Conservation (phyloP, 148 eudicot genomes). For the Cornus controversa region DNA sequence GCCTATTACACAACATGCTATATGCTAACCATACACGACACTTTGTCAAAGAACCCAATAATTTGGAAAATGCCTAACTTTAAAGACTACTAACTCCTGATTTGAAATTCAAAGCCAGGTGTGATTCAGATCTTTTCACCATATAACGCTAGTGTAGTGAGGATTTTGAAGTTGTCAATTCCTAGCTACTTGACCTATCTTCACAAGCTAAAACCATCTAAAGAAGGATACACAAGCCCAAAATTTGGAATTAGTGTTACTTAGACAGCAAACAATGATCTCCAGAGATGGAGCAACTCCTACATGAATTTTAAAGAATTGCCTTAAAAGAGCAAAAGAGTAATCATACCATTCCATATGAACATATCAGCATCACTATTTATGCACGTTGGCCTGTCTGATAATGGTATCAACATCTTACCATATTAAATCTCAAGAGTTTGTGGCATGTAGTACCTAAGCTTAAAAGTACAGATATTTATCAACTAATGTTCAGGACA, state of each 20-base stretch:
- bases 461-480: no score
- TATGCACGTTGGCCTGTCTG: neutral
- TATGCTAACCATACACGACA: neutral
- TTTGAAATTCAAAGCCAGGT: neutral
- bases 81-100: neutral
- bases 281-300: neutral
- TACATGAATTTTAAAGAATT: neutral
- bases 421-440: neutral
- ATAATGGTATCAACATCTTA: neutral
- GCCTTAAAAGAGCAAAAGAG: neutral
- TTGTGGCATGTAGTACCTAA: neutral
- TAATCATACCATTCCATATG: neutral
- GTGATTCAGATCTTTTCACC: neutral
- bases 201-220: neutral
- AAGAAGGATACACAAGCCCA: neutral
- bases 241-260: neutral
- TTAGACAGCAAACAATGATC: neutral
- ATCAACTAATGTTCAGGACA: neutral
- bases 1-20: neutral
- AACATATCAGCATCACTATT: neutral
- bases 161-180: neutral
- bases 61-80: neutral
- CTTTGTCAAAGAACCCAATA: neutral
- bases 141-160: neutral
- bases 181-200: slow-evolving; percentile 1